phyloP scores from a whole-genome alignment of 257 asterid genomes.

The Solanum clarkiae region DNA sequence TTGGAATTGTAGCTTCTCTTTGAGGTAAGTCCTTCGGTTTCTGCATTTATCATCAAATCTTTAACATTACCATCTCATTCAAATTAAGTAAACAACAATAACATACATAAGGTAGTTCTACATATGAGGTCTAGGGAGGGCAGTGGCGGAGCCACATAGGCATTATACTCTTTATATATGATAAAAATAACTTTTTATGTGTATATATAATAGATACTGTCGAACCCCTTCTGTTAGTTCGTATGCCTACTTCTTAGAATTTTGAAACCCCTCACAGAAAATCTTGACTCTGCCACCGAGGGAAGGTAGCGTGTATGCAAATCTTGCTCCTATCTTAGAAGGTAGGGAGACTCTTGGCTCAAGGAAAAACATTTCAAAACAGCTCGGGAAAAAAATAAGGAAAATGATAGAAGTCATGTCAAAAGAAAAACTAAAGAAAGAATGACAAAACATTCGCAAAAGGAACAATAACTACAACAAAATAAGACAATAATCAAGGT shows the following conservation, averaged over 20 bases:
- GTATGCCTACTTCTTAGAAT: too few species aligned
- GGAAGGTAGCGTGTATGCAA: neutral
- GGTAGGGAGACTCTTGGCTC: neutral
- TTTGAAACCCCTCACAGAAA: too few species aligned
- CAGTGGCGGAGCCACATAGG: too few species aligned
- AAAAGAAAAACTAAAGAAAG: neutral
- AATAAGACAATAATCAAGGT: neutral
- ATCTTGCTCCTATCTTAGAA: neutral
- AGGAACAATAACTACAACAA: neutral
- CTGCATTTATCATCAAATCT: conserved; percentile 23
- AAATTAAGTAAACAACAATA: neutral
- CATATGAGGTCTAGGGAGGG: neutral
- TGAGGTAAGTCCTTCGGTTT: conserved; percentile 16
- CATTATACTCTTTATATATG: too few species aligned
- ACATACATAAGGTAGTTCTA: neutral
- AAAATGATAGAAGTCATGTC: too few species aligned
- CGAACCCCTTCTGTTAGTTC: too few species aligned
- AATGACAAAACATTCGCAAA: neutral
- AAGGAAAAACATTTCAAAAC: neutral
- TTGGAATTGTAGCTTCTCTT: conserved; percentile 12
- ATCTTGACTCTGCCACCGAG: too few species aligned
- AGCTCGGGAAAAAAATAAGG: too few species aligned
- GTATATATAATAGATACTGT: too few species aligned
- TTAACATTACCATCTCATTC: neutral
- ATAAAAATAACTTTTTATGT: too few species aligned